Percentiles rank a stretch among this genome's conserved stretches.
Evolutionary conservation across 257 asterid species (phyloP).

Genomic region (Salvia rosmarinus): DNA sequence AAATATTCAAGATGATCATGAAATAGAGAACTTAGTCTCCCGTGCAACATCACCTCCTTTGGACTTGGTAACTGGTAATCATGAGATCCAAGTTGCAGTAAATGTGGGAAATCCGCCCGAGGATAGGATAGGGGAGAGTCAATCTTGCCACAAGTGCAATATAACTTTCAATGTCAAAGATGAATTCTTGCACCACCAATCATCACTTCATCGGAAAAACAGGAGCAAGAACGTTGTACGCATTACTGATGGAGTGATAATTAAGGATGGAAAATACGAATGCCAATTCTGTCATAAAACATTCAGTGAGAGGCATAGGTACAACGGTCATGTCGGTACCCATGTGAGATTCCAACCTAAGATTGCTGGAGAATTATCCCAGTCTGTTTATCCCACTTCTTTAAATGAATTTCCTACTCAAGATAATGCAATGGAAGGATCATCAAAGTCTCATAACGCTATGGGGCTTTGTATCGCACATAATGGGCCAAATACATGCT

Average conservation of each 20-base stretch:
- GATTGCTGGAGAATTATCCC: slow-evolving; percentile 47
- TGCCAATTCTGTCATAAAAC: slow-evolving; percentile 76
- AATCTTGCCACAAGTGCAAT: slow-evolving; percentile 50
- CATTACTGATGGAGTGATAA: slow-evolving; percentile 68
- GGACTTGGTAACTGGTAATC: slow-evolving; percentile 36
- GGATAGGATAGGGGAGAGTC: slow-evolving; percentile 45
- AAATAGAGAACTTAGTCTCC: slow-evolving; percentile 39
- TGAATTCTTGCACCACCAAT: slow-evolving; percentile 55
- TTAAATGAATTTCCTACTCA: slow-evolving; percentile 34
- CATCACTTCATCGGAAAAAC: slow-evolving; percentile 56
- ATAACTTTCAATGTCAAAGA: slow-evolving; percentile 47
- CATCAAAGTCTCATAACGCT: slow-evolving; percentile 32
- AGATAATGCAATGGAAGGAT: slow-evolving; percentile 35
- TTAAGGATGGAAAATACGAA: slow-evolving; percentile 64
- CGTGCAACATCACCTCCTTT: slow-evolving; percentile 41
- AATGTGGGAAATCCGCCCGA: slow-evolving; percentile 41
- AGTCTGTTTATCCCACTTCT: slow-evolving; percentile 36
- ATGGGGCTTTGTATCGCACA: slow-evolving; percentile 32
- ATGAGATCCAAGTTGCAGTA: slow-evolving; percentile 38
- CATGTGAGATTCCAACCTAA: slow-evolving; percentile 63
- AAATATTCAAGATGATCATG: slow-evolving; percentile 40
- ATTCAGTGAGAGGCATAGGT: slow-evolving; percentile 60
- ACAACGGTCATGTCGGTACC: slow-evolving; percentile 73
- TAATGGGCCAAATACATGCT: slow-evolving; percentile 26
- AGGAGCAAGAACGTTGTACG: slow-evolving; percentile 48